Conservation (phyloP, 257 asterid genomes). For the Scutellaria barbata region DNA sequence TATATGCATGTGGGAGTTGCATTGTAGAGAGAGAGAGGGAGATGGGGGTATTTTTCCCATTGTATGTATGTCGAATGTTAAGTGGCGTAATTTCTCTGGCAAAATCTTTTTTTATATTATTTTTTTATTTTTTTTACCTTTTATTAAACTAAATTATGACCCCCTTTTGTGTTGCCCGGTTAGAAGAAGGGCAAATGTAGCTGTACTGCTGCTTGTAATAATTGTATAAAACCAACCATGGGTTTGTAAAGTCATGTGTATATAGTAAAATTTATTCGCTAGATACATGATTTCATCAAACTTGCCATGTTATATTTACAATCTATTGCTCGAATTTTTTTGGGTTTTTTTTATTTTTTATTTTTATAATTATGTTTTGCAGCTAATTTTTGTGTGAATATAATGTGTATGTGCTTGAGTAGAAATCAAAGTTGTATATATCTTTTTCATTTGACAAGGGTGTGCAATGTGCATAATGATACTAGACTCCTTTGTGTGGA, state of each 20-base stretch:
- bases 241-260: slow-evolving; percentile 68
- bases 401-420: no score
- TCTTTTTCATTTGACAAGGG: no score
- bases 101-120: not conserved
- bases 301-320: not conserved
- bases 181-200: slow-evolving; percentile 44
- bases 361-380: no score
- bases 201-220: slow-evolving; percentile 57
- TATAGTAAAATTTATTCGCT: slow-evolving; percentile 38
- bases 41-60: slow-evolving; percentile 45
- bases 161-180: not conserved
- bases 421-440: no score
- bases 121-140: slow-evolving; percentile 11
- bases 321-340: not conserved
- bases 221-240: slow-evolving; percentile 45
- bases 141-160: slow-evolving; percentile 19
- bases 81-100: slow-evolving; percentile 48
- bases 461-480: no score
- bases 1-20: slow-evolving; percentile 41
- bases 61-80: slow-evolving; percentile 48
- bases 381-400: no score
- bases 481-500: no score
- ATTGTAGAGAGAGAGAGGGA: slow-evolving; percentile 24
- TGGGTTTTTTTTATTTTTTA: not conserved
- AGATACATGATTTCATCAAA: slow-evolving; percentile 8